Conservation (phyloP, 768 basidiomycete genomes). For the Tulasnella sp. region DNA sequence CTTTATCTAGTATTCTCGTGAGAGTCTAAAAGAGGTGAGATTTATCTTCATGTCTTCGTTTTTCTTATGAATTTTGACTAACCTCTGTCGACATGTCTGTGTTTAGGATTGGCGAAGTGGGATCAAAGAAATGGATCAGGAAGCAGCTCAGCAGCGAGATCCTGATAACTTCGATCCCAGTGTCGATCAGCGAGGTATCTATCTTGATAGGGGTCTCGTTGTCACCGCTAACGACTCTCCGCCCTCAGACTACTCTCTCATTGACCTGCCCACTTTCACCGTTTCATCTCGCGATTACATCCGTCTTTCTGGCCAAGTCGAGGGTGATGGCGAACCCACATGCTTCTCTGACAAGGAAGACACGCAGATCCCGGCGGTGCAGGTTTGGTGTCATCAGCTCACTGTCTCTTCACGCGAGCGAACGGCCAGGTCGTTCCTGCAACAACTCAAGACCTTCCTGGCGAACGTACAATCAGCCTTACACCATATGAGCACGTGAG, state of each 20-base stretch:
- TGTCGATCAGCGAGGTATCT: slow-evolving; percentile 39
- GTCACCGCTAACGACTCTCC: neutral
- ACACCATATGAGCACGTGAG: slow-evolving; percentile 35
- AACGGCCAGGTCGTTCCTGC: slow-evolving; percentile 34
- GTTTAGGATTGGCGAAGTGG: slow-evolving; percentile 8
- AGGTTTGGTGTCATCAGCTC: slow-evolving; percentile 46
- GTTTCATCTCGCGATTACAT: slow-evolving; percentile 53
- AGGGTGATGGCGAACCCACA: slow-evolving; percentile 47
- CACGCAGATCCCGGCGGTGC: slow-evolving; percentile 48
- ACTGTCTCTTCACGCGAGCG: slow-evolving; percentile 45
- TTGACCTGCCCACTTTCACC: slow-evolving; percentile 54
- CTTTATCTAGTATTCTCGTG: slow-evolving; percentile 38
- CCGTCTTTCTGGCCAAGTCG: slow-evolving; percentile 48
- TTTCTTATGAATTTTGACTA: slow-evolving; percentile 47
- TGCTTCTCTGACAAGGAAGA: slow-evolving; percentile 46
- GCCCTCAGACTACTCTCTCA: slow-evolving; percentile 53
- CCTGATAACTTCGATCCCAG: slow-evolving; percentile 48
- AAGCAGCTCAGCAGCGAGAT: slow-evolving; percentile 44
- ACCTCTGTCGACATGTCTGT: too few relatives aligned
- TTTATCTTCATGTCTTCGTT: too few relatives aligned
- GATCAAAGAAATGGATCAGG: slow-evolving; percentile 6
- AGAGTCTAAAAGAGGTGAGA: slow-evolving; percentile 48
- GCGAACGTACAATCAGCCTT: slow-evolving; percentile 40
- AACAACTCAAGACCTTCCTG: slow-evolving; percentile 39
- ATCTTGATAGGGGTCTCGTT: neutral